Base-by-base conservation (phyloP, 2,329 filamentous ascomycete species). In the Xylariales sp. region DNA sequence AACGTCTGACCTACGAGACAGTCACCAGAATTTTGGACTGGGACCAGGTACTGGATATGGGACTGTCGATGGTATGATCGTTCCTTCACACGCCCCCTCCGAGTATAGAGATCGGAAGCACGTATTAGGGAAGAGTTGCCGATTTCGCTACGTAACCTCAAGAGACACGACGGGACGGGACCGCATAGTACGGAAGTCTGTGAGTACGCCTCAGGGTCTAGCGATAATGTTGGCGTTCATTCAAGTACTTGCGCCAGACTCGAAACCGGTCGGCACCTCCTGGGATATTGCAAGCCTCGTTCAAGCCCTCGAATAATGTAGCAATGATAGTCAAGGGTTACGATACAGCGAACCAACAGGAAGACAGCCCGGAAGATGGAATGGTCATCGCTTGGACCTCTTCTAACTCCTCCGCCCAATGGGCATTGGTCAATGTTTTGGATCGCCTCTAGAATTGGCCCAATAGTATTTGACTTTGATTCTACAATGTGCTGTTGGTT, bases 291-390 rank as follows among this genome's bases (percentile, higher is more conserved):
- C 21, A 36, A 36, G 39, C 39, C 39, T 36, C 31, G 31, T 19
- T 22, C 18, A 27, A 28, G 24, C 31, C 24, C 16, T 42, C 39
- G 39, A 42, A 42, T 42, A 24, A 21, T 19, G 19, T 42, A 22
- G 53, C 50, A 40, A 31, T 31, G 38, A 45, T 40, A 37, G 32
- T 54, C 51, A 55, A 57, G 57, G 55, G 57, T 50, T 46, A 25
- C 51, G 48, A 47, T 57, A 58, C 44, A 51, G 48, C 60, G 61
- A 61, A 56, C 68, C 68, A 71, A 68, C 66, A 64, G 65, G 66
- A 70, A 65, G 56, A 46, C 52, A 63, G 58, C 57, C 66, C 58
- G 65, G 55, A 46, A 50, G 47, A 54, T 58, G 52, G 57, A 59
- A 58, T 51, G 52, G 53, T 54, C 51, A 51, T 64, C 60, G 63